Base-by-base conservation (phyloP, 2,329 filamentous ascomycete genomes). In the Pyricularia sp. region DNA sequence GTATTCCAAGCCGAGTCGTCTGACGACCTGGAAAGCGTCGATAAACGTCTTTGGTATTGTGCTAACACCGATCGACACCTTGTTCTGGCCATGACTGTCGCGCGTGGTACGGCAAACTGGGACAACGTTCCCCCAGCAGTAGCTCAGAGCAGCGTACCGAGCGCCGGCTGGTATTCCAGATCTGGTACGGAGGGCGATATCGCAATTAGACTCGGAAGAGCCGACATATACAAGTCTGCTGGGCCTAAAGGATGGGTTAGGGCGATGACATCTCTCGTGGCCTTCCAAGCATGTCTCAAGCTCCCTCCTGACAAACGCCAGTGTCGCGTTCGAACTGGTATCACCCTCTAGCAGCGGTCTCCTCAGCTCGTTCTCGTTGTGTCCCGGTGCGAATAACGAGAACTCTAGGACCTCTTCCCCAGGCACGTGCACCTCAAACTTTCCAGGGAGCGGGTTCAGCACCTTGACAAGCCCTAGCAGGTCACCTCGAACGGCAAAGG, bases 121-220 rank as follows among this genome's bases (percentile, higher is more conserved):
- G 3, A 63, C 28, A 22, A 26, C 5, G 4, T 53, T 57, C 16
- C 64, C 64, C 64, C 64, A 65, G 40, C 64, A 65, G 61, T 65
- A 62, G 24, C 64, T 65, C n/a, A 65, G 60, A 4, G 64, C 40
- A 16, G 44, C 60, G 30, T 65, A 65, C 30, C 31, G 26, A 12
- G 44, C 40, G n/a, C 61, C 61, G 12, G n/a, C 31, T 5, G 31
- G 61, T 22, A 62, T 53, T 24, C 24, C 24, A 10, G 31, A 22
- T 28, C 9, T 62, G 9, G 40, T 26, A 9, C 19, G 24, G 24
- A 62, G 31, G 13, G 24, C 31, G 10, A 49, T 12, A 10, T 44
- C 31, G n/a, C 61, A 35, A 30, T 35, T 26, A 9, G 31, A 35
- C n/a, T 49, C 40, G 6, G 35, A 44, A 7, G 60, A 26, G 16